Conservation (phyloP, 2,329 filamentous ascomycete species). For the Boeremia lycopersici region DNA sequence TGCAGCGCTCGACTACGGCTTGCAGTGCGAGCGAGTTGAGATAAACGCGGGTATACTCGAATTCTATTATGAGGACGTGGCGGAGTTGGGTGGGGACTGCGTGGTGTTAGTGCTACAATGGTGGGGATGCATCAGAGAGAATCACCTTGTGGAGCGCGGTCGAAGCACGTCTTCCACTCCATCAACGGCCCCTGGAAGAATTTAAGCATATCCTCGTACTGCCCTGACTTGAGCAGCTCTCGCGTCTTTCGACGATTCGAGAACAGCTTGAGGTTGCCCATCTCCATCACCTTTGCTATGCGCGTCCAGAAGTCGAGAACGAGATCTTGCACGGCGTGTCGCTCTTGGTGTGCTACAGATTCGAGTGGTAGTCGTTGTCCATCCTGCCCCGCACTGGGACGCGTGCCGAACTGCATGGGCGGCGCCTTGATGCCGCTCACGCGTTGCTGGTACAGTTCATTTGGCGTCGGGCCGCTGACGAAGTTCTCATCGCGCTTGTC, state of each 20-base stretch:
- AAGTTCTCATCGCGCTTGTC: slow-evolving; percentile 36
- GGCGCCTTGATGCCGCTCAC: slow-evolving; percentile 43
- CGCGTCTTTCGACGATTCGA: slow-evolving; percentile 85
- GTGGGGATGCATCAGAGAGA: too few relatives aligned
- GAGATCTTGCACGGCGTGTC: slow-evolving; percentile 56
- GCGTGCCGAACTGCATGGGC: slow-evolving; percentile 43
- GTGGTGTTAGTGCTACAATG: slow-evolving; percentile 24
- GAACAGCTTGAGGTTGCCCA: slow-evolving; percentile 88
- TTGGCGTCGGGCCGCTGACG: slow-evolving; percentile 35
- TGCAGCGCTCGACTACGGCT: slow-evolving; percentile 91
- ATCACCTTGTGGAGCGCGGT: slow-evolving; percentile 65
- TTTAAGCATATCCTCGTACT: slow-evolving; percentile 80
- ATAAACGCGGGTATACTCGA: slow-evolving; percentile 93
- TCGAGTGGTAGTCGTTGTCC: slow-evolving; percentile 45
- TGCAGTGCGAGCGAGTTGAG: slow-evolving; percentile 93
- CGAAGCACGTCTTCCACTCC: slow-evolving; percentile 82
- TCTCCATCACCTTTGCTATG: slow-evolving; percentile 90
- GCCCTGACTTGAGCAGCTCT: slow-evolving; percentile 83
- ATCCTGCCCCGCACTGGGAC: slow-evolving; percentile 29
- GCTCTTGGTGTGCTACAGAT: slow-evolving; percentile 44
- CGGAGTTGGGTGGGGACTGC: slow-evolving; percentile 63
- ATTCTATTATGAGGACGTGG: slow-evolving; percentile 89
- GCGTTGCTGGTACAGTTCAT: slow-evolving; percentile 45
- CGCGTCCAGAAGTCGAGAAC: slow-evolving; percentile 88
- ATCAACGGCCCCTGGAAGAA: slow-evolving; percentile 79